Conservation (phyloP, 2,329 filamentous ascomycete genomes). For the Alternaria sp. region DNA sequence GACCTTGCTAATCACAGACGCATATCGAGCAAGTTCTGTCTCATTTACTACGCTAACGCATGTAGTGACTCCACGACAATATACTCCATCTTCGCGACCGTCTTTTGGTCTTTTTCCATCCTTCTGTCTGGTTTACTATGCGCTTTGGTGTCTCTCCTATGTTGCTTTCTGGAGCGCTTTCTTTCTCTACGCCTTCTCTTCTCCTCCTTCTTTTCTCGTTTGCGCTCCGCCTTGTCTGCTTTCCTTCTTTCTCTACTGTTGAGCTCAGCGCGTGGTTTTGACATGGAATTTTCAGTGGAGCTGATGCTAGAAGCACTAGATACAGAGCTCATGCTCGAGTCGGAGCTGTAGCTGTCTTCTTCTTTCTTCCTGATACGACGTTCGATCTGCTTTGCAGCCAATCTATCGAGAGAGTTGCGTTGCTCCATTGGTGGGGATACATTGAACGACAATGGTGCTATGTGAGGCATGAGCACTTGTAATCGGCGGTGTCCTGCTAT, state of each 20-base stretch:
- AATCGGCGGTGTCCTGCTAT: not conserved
- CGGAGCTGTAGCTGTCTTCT: not conserved
- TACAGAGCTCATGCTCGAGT: not conserved
- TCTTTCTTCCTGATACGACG: not conserved
- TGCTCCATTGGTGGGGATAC: not conserved
- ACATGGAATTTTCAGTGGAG: not conserved
- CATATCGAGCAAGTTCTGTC: not conserved
- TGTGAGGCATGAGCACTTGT: not conserved
- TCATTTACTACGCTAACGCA: not conserved
- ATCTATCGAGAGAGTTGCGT: not conserved
- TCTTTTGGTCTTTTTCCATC: not conserved
- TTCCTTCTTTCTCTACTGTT: not conserved
- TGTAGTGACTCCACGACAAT: not conserved
- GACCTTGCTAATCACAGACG: not conserved
- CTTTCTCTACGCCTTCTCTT: not conserved
- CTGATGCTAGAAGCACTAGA: not conserved
- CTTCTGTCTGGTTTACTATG: not conserved
- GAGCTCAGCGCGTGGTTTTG: not conserved
- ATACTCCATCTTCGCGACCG: not conserved
- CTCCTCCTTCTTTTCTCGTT: conserved; percentile 1
- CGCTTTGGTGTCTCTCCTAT: not conserved
- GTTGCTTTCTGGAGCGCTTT: too few species aligned
- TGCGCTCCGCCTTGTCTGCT: not conserved
- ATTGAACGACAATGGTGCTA: not conserved
- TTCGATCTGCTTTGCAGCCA: conserved; percentile 3